Evolutionary conservation across 345 rosid species (phyloP), one percentile per base, ranked within the genome.

Genomic region (Salix brachista): DNA sequence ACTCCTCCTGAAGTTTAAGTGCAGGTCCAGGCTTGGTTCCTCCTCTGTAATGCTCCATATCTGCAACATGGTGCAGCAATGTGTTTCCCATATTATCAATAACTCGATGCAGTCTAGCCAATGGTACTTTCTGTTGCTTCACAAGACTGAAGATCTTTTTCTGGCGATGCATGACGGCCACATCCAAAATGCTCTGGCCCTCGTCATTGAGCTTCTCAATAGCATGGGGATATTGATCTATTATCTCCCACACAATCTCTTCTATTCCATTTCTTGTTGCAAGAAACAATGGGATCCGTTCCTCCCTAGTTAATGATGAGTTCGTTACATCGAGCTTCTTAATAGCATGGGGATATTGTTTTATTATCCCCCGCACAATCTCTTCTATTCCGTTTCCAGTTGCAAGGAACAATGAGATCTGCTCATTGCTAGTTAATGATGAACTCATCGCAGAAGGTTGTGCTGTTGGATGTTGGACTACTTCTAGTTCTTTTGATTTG

Each of bases 131-230:
- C 71, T 26, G 65, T 17, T 61, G 0, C 9, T 2, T 65, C 18
- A 81, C 41, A 16, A 25, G 60, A 32, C 44, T 58, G 25, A 78
- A 74, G 3, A 81, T 70, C 72, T 69, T 67, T 9, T 8, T 5
- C 30, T 66, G 74, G 37, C 74, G 73, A 37, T 76, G 30, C 72
- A 41, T 73, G 4, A 79, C 58, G 2, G 83, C 85, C 30, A 73
- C 78, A 32, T 79, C 78, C 67, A 83, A 69, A 44, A 83, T 69
- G 71, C 76, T 83, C 66, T 70, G 69, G 0, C 85, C 85, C n/a
- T 25, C 30, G 2, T 69, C 62, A 19, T 65, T 70, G 2, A 73
- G 19, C 30, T 79, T 46, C 9, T 75, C 82, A 9, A 82, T 56
- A 17, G 82, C 79, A 50, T 34, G 28, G 65, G 80, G 83, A 54